phyloP scores from a whole-genome alignment of 495 filamentous ascomycete genomes.

The Neurospora tetraspora region DNA sequence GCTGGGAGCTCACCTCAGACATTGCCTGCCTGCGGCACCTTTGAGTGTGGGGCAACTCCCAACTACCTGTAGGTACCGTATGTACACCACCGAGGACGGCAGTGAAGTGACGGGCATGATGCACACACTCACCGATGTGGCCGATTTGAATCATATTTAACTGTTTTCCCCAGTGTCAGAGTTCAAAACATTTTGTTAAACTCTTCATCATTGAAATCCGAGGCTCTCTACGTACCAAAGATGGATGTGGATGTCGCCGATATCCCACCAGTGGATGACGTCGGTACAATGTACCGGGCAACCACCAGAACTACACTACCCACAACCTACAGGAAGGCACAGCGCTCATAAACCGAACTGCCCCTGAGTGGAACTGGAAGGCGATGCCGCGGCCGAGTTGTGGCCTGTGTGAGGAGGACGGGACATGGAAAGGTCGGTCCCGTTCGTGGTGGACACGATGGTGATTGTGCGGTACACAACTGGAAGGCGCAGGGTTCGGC shows the following conservation, averaged over 20 bases:
- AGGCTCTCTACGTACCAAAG: not conserved
- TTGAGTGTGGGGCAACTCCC: not conserved
- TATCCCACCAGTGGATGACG: not conserved
- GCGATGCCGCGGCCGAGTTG: not conserved
- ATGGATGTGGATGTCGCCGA: not conserved
- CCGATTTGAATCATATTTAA: not conserved
- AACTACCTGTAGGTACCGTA: not conserved
- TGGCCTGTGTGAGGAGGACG: not conserved
- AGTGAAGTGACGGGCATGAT: not conserved
- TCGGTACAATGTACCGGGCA: not conserved
- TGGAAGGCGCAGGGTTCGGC: not conserved
- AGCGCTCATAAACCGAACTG: not conserved
- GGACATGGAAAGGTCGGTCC: not conserved
- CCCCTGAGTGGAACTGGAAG: not conserved
- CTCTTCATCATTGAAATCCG: not conserved
- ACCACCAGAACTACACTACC: not conserved
- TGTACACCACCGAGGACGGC: not conserved
- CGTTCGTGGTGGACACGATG: not conserved
- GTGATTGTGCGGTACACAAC: not conserved
- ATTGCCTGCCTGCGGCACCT: not conserved
- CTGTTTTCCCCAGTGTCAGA: not conserved
- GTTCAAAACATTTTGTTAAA: not conserved
- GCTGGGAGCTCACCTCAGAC: not conserved
- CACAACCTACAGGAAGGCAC: not conserved
- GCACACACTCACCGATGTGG: not conserved